Conservation (phyloP, 2,329 filamentous ascomycete genomes). For the Epichloe sibirici region DNA sequence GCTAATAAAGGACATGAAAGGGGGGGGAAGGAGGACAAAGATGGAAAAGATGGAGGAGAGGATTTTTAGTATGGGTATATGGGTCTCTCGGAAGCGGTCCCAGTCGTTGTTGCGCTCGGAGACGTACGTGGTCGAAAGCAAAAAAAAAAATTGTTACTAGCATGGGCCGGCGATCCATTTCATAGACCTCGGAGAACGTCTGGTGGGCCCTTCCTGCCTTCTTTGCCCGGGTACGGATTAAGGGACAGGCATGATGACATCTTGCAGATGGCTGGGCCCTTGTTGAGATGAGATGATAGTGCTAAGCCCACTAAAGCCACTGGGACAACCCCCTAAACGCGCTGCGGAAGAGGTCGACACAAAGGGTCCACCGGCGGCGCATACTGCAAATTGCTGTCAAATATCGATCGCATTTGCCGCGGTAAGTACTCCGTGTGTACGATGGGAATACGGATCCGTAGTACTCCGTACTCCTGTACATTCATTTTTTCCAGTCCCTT, state of each 20-base stretch:
- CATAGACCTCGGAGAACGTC: constrained; percentile 1
- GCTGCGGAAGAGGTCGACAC: too few relatives aligned
- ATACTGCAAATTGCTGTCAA: too few relatives aligned
- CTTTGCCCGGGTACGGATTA: neutral
- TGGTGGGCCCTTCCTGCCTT: constrained; percentile 2
- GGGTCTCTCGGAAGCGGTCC: constrained; percentile 3
- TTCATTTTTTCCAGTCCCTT: too few relatives aligned
- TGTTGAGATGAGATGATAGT: neutral
- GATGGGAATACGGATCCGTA: too few relatives aligned
- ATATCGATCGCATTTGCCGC: too few relatives aligned
- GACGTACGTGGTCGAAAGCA: neutral
- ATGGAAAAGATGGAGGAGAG: constrained; percentile 22
- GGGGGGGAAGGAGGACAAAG: constrained; percentile 15
- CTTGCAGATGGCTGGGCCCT: too few relatives aligned
- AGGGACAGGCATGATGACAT: neutral
- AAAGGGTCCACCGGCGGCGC: too few relatives aligned
- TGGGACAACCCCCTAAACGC: neutral
- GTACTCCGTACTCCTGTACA: too few relatives aligned
- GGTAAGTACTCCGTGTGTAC: too few relatives aligned
- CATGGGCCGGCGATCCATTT: constrained; percentile 6
- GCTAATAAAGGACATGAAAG: neutral
- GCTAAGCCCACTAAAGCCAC: neutral
- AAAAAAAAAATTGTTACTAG: constrained; percentile 4
- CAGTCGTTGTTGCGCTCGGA: neutral
- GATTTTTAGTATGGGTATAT: constrained; percentile 14